These are phyloP conservation scores for Dichotomopilus funicola DNA, from an alignment of 2,329 filamentous ascomycete genomes.

Conservation along the genomic window DNA sequence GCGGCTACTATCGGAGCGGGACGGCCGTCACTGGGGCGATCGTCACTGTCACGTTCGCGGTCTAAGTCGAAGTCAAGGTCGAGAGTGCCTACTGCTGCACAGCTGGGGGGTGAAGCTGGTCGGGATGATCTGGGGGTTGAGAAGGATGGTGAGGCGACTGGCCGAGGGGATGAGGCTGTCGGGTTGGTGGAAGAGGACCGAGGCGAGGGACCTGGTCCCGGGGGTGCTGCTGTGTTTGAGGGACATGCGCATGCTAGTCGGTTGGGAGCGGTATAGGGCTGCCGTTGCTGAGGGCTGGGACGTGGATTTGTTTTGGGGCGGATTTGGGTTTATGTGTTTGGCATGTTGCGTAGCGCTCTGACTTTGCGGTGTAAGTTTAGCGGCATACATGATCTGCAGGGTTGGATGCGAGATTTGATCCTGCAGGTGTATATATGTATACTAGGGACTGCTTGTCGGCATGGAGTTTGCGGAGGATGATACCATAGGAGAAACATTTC, in stretches of 20 bases:
- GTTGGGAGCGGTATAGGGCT: background rate
- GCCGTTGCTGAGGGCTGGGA: no score
- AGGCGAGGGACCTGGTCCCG: background rate
- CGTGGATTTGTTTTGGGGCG: no score
- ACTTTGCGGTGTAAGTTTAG: background rate
- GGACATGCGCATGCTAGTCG: background rate
- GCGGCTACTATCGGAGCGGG: no score
- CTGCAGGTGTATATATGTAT: background rate
- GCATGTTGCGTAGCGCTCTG: background rate
- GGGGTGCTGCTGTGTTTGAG: background rate
- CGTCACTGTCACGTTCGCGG: no score
- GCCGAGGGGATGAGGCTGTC: no score
- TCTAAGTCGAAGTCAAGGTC: no score
- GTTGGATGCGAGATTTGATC: no score
- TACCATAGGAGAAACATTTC: background rate
- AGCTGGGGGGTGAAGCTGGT: no score
- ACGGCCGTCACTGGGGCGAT: no score
- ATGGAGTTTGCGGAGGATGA: background rate
- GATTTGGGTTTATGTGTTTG: background rate
- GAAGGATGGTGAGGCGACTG: no score
- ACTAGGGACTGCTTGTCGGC: background rate
- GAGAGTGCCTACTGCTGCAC: no score
- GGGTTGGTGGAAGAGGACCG: background rate
- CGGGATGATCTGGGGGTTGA: no score
- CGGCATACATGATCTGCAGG: background rate